These are phyloP conservation scores for Pythium rhizo-oryzae DNA, from an alignment of 352 stramenopile genomes.

Conservation along the genomic window DNA sequence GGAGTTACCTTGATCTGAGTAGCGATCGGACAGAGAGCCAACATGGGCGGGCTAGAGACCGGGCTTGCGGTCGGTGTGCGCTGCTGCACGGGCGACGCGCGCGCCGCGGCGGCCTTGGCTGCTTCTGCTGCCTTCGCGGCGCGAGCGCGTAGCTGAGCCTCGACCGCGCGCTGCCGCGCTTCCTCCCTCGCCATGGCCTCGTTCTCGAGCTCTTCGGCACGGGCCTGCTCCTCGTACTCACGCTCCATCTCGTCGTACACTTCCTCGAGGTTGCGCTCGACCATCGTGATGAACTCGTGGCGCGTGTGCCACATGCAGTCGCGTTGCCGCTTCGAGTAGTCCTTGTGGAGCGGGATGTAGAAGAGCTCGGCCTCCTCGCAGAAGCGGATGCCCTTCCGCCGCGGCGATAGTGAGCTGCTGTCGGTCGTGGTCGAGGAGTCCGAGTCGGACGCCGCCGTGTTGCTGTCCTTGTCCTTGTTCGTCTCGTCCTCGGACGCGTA, in stretches of 20 bases:
- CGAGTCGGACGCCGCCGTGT: conserved; percentile 24
- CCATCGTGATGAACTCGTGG: conserved; percentile 84
- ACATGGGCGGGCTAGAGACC: conserved; percentile 40
- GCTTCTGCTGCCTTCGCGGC: conserved; percentile 19
- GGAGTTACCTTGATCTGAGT: conserved; percentile 79
- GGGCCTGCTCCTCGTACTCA: conserved; percentile 76
- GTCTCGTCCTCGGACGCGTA: conserved; percentile 46
- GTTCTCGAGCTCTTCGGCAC: conserved; percentile 67
- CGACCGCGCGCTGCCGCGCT: conserved; percentile 50
- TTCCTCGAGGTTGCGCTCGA: conserved; percentile 86
- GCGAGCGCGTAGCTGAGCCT: conserved; percentile 35
- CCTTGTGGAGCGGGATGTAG: conserved; percentile 82
- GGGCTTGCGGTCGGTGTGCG: conserved; percentile 14
- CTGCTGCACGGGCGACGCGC: conserved; percentile 36
- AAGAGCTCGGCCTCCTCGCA: conserved; percentile 83
- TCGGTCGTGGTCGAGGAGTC: conserved; percentile 16
- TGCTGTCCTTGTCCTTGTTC: conserved; percentile 32
- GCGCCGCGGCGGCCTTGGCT: conserved; percentile 23
- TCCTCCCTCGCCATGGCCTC: conserved; percentile 77
- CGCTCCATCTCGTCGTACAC: conserved; percentile 90
- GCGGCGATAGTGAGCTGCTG: conserved; percentile 12
- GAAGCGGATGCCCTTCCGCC: conserved; percentile 60
- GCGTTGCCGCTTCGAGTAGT: conserved; percentile 87
- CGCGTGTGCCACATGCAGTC: conserved; percentile 88
- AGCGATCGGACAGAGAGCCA: conserved; percentile 49